Evolutionary conservation across 2,329 filamentous ascomycete genomes (phyloP).

Genomic region (Elsinoe perseae): DNA sequence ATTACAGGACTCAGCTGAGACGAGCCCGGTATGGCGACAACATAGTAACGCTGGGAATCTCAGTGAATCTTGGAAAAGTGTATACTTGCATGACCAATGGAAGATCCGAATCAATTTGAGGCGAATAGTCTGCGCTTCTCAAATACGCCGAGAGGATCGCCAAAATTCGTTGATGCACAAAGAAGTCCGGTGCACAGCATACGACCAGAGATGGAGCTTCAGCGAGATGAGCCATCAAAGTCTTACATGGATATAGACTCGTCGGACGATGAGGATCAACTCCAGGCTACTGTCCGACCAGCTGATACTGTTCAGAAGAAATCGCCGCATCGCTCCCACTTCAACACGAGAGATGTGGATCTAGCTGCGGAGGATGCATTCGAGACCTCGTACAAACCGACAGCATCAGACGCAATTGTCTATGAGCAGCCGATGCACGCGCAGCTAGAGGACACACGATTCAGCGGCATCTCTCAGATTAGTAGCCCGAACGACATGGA

Average conservation of each 20-base stretch:
- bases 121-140: slow-evolving; percentile 24
- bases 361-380: neutral
- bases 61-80: neutral
- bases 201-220: slow-evolving; percentile 25
- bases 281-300: neutral
- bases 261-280: slow-evolving; percentile 22
- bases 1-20: slow-evolving; percentile 2
- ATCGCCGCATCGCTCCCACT: neutral
- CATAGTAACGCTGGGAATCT: neutral
- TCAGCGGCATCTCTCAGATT: neutral
- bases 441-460: neutral
- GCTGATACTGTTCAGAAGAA: neutral
- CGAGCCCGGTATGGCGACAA: neutral
- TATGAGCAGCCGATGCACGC: too few species aligned
- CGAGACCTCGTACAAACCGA: too few species aligned
- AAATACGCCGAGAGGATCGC: slow-evolving; percentile 29
- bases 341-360: neutral
- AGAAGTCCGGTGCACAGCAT: slow-evolving; percentile 31
- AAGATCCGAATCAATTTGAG: neutral
- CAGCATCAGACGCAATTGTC: too few species aligned
- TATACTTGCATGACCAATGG: neutral
- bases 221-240: neutral
- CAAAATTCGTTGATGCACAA: slow-evolving; percentile 26
- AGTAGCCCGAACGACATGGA: neutral
- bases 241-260: slow-evolving; percentile 30